Conservation (phyloP, 176 grass and related monocot species). For the Elymus sibiricus region DNA sequence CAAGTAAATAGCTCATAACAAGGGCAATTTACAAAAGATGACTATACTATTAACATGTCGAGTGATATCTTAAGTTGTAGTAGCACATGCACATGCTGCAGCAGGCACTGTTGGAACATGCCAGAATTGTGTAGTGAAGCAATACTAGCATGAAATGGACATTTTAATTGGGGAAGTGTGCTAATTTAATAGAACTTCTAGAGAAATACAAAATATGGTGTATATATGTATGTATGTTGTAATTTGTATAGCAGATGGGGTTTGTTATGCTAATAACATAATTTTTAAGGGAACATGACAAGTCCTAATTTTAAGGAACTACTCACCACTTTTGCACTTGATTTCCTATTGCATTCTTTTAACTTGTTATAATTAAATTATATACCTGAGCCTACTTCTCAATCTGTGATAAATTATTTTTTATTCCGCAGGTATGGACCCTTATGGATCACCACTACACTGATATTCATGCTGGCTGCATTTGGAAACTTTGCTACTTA, state of each 20-base stretch:
- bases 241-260: neutral
- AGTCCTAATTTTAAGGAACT: neutral
- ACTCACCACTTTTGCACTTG: conserved; percentile 2
- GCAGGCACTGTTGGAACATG: neutral
- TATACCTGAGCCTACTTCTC: neutral
- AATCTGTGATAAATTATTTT: conserved; percentile 9
- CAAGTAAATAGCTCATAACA: neutral
- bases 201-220: neutral
- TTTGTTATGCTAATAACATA: neutral
- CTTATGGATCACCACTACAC: conserved; percentile 87
- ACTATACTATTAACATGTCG: neutral
- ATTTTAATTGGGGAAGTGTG: neutral
- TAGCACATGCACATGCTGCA: neutral
- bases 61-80: neutral
- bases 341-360: neutral
- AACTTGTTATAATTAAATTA: neutral
- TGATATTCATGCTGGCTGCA: conserved; percentile 81
- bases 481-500: conserved; percentile 89
- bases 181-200: neutral
- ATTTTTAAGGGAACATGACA: neutral
- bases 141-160: neutral
- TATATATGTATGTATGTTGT: neutral
- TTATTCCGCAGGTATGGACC: conserved; percentile 67
- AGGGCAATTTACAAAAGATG: neutral
- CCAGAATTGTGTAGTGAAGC: neutral